These are phyloP conservation scores for Cynara cardunculus DNA, from an alignment of 129 eudicot genomes.

Conservation along the genomic window DNA sequence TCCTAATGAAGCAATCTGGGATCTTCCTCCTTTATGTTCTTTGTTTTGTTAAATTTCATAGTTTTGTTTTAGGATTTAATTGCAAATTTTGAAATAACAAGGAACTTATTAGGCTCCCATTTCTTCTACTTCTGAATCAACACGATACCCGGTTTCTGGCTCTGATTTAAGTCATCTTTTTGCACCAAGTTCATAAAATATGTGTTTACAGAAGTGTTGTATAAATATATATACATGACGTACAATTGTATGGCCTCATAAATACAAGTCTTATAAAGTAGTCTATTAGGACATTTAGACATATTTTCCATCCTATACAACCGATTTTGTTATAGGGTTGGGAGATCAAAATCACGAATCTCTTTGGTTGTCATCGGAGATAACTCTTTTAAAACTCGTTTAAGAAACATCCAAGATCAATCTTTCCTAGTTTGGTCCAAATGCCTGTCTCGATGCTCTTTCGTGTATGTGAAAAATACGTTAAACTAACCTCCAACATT, in stretches of 20 bases:
- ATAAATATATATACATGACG: too few relatives aligned
- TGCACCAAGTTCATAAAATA: too few relatives aligned
- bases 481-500: constrained; percentile 8
- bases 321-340: not conserved
- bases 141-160: too few relatives aligned
- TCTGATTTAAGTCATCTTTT: too few relatives aligned
- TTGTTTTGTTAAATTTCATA: constrained; percentile 38
- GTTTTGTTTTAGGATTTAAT: constrained; percentile 14
- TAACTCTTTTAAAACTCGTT: not conserved
- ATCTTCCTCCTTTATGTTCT: constrained; percentile 87
- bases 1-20: constrained; percentile 82
- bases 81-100: constrained; percentile 26
- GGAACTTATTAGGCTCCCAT: constrained; percentile 20
- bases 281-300: not conserved
- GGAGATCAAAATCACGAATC: not conserved
- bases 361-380: not conserved
- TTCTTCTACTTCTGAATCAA: too few relatives aligned
- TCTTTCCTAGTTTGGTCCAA: constrained; percentile 24
- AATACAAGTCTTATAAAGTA: not conserved
- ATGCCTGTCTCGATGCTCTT: not conserved
- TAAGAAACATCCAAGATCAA: constrained; percentile 5
- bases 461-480: constrained; percentile 10
- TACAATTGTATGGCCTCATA: not conserved
- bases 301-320: not conserved
- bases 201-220: too few relatives aligned